These are phyloP conservation scores for Eucalyptus coolabah DNA, from an alignment of 345 rosid genomes.

Conservation along the genomic window DNA sequence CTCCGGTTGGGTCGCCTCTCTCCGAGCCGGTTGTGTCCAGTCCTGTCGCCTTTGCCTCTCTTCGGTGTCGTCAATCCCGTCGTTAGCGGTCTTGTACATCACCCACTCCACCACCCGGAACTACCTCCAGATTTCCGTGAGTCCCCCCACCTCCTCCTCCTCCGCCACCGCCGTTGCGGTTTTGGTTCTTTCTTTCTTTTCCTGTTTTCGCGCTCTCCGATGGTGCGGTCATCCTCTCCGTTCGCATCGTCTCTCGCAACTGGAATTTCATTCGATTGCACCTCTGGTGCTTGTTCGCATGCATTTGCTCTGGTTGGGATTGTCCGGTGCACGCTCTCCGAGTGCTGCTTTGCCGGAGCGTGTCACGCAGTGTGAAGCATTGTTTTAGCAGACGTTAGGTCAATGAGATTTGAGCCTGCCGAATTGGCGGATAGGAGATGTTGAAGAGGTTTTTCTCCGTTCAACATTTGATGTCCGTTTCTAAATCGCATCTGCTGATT, in stretches of 20 bases:
- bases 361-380: neutral
- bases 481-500: neutral
- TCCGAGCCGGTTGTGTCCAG: accelerated
- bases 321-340: neutral
- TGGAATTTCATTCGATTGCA: neutral
- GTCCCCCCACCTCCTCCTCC: neutral
- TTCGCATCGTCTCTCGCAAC: accelerated
- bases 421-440: neutral
- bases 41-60: too few relatives aligned
- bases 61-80: too few relatives aligned
- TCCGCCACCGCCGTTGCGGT: too few relatives aligned
- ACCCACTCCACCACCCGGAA: slow-evolving; percentile 55
- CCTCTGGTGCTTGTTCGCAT: neutral
- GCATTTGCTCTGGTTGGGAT: neutral
- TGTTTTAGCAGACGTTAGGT: neutral
- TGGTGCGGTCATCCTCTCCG: neutral
- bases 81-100: slow-evolving; percentile 7
- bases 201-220: neutral
- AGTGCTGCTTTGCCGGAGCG: neutral
- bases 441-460: neutral
- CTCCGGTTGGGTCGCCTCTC: too few relatives aligned
- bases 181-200: neutral
- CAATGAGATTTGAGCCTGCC: too few relatives aligned
- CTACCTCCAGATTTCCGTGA: slow-evolving; percentile 25
- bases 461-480: neutral